phyloP scores from a whole-genome alignment of 306 rosid genomes.

The Medicago ruthenica region DNA sequence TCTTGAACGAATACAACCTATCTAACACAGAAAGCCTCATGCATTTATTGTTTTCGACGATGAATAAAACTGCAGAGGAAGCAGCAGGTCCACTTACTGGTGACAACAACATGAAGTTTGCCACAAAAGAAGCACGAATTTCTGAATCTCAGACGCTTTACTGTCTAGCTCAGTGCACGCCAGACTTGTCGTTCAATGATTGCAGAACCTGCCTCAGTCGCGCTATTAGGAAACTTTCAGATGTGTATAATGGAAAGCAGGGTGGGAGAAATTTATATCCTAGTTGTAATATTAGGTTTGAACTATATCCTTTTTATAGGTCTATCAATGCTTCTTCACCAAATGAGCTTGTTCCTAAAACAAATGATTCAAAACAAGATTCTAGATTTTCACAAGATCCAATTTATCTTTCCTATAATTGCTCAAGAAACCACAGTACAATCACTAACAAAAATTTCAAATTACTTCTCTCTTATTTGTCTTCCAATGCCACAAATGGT shows the following conservation, averaged over 20 bases:
- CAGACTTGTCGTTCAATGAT: not conserved
- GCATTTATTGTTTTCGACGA: not conserved
- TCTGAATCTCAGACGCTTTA: not conserved
- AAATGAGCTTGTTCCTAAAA: not conserved
- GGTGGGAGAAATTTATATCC: not conserved
- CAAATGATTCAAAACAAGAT: constrained; percentile 3
- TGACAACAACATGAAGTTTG: not conserved
- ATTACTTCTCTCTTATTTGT: constrained; percentile 15
- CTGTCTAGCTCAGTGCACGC: constrained; percentile 19
- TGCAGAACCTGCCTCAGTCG: not conserved
- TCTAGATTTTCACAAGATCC: not conserved
- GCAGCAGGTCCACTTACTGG: not conserved
- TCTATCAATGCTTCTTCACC: not conserved
- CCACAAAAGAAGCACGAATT: not conserved
- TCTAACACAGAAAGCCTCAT: not conserved
- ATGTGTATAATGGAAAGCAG: not conserved
- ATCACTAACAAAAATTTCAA: not conserved
- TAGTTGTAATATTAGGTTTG: not conserved
- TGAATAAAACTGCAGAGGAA: not conserved
- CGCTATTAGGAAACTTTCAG: accelerated
- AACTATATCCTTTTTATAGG: constrained; percentile 11
- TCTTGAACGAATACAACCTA: not conserved
- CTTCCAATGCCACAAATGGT: constrained; percentile 19
- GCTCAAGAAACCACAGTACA: not conserved
- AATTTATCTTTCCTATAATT: not conserved